Evolutionary conservation across 352 stramenopile genomes (phyloP).

Genomic region (Phytophthora sp.): DNA sequence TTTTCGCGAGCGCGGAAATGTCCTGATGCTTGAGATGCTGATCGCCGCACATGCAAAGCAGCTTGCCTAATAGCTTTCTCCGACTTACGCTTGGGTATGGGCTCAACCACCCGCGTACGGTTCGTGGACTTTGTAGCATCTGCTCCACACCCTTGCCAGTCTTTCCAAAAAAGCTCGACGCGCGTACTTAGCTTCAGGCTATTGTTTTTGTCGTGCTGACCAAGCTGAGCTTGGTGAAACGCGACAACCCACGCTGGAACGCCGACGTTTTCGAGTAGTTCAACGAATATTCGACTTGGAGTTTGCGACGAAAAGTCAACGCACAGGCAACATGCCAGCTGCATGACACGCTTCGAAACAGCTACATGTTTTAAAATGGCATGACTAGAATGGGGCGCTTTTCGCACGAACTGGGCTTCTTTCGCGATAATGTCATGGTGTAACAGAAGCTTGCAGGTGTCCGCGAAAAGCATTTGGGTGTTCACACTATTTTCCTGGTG

Average conservation of each 20-base stretch:
- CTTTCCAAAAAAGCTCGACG: slow-evolving; percentile 36
- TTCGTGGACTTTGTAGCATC: neutral
- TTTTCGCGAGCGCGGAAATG: neutral
- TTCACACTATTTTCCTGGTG: slow-evolving; percentile 21
- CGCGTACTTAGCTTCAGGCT: neutral
- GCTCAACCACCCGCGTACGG: neutral
- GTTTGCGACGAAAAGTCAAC: slow-evolving; percentile 35
- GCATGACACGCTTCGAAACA: slow-evolving; percentile 41
- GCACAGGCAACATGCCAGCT: slow-evolving; percentile 44
- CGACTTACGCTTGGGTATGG: neutral
- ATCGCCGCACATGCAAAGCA: neutral
- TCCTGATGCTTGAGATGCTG: neutral
- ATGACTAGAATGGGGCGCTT: neutral
- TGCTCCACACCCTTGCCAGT: slow-evolving; percentile 23
- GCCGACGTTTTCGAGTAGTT: slow-evolving; percentile 17
- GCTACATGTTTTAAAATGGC: slow-evolving; percentile 8
- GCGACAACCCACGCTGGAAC: slow-evolving; percentile 32
- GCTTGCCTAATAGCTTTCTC: slow-evolving; percentile 7
- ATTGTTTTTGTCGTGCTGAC: neutral
- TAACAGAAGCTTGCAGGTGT: slow-evolving; percentile 33
- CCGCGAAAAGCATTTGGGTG: slow-evolving; percentile 25
- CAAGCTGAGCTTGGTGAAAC: slow-evolving; percentile 24
- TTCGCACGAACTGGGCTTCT: slow-evolving; percentile 19
- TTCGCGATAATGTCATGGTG: slow-evolving; percentile 22
- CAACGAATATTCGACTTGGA: slow-evolving; percentile 25